Conservation (phyloP, 306 rosid genomes). For the Vicia villosa region DNA sequence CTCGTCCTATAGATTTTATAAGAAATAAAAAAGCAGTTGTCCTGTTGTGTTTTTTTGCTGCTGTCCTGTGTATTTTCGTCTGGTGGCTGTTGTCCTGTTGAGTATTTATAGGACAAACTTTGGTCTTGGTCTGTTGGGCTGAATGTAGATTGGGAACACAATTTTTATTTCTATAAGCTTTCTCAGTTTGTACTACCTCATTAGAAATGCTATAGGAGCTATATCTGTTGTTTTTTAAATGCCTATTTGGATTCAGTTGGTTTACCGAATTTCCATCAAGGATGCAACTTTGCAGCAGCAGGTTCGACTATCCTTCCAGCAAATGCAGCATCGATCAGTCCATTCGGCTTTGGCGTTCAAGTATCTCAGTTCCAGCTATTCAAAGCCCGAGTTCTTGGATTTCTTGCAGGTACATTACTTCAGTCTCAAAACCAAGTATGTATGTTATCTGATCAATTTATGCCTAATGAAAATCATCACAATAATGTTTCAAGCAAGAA, state of each 20-base stretch:
- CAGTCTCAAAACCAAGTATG: not conserved
- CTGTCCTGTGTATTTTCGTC: too few relatives aligned
- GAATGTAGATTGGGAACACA: too few relatives aligned
- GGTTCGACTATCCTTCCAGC: conserved; percentile 83
- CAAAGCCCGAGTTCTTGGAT: conserved; percentile 69
- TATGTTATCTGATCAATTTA: too few relatives aligned
- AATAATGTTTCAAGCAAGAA: too few relatives aligned
- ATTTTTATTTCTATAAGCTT: too few relatives aligned
- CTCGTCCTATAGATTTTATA: not conserved
- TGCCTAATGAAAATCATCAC: too few relatives aligned
- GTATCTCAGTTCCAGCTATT: conserved; percentile 77
- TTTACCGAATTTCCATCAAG: conserved; percentile 62
- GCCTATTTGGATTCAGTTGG: conserved; percentile 80
- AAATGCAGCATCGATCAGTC: conserved; percentile 57
- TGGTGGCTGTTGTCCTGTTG: too few relatives aligned
- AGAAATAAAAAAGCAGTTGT: too few relatives aligned
- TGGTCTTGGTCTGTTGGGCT: too few relatives aligned
- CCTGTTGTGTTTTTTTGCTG: too few relatives aligned
- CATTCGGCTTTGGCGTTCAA: conserved; percentile 74
- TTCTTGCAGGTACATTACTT: conserved; percentile 52
- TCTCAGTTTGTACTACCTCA: not conserved
- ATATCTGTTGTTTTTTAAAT: conserved; percentile 45
- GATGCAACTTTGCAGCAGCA: too few relatives aligned
- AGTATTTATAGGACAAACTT: too few relatives aligned
- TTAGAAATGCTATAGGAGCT: not conserved